Percentiles rank a stretch among this genome's conserved stretches.
phyloP scores from a whole-genome alignment of 805 yeast species.

The Candida ovalis region DNA sequence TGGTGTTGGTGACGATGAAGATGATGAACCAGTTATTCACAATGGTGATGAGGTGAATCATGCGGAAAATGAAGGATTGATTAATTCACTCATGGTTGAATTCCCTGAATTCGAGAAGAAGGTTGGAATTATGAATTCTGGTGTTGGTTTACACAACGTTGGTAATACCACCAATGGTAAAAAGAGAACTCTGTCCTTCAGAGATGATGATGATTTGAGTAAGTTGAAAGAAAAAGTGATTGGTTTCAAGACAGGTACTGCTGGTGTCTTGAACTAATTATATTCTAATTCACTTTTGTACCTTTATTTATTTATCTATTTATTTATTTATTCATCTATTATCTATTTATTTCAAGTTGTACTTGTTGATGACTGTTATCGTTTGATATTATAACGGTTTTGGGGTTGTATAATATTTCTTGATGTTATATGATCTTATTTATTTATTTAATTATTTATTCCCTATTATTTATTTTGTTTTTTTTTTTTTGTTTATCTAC shows the following conservation, averaged over 20 bases:
- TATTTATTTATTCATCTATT: conserved; percentile 3
- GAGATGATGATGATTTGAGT: conserved; percentile 29
- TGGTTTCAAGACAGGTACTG: conserved; percentile 22
- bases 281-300: conserved; percentile 1
- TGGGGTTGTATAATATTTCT: neutral
- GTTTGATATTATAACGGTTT: neutral
- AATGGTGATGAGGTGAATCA: neutral
- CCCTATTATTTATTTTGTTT: neutral
- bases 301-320: conserved; percentile 4
- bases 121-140: neutral
- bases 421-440: neutral
- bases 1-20: neutral
- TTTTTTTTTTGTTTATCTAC: too few species aligned
- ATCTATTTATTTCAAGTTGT: neutral
- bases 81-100: neutral
- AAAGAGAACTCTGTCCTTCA: conserved; percentile 19
- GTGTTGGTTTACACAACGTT: neutral
- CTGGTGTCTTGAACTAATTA: neutral
- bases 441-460: neutral
- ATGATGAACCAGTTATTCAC: neutral
- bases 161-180: neutral
- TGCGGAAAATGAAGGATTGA: neutral
- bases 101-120: neutral
- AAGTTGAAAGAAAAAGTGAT: conserved; percentile 28
- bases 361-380: neutral